Conservation (phyloP, 345 rosid genomes). For the Tarenaya hassleriana region DNA sequence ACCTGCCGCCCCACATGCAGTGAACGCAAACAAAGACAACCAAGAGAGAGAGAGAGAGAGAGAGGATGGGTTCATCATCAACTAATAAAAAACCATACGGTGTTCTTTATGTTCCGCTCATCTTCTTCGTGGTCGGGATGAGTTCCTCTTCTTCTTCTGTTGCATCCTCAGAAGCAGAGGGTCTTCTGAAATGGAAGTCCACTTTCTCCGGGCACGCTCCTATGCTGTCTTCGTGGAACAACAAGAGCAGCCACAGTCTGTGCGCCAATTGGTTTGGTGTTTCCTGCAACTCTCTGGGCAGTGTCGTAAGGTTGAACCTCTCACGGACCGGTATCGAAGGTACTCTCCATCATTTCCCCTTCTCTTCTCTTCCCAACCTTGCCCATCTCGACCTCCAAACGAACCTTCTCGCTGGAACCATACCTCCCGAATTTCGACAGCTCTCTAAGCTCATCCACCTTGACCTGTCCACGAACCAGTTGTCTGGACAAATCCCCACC, state of each 20-base stretch:
- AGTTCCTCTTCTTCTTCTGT: conserved; percentile 14
- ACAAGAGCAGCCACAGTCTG: conserved; percentile 22
- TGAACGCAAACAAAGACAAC: no score
- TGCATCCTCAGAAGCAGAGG: conserved; percentile 24
- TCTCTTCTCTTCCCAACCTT: conserved; percentile 38
- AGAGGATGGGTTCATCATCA: conserved; percentile 16
- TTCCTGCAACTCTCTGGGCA: conserved; percentile 21
- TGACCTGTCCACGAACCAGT: conserved; percentile 34
- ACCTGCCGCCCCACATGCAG: no score
- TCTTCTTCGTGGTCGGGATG: conserved; percentile 17
- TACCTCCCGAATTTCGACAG: conserved; percentile 30
- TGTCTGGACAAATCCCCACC: conserved; percentile 34
- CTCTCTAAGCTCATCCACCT: conserved; percentile 34
- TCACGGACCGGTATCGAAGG: conserved; percentile 29
- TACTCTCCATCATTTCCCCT: conserved; percentile 37
- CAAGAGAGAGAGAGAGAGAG: no score
- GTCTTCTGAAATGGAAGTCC: conserved; percentile 30
- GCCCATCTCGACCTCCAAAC: conserved; percentile 30
- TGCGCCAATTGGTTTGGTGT: conserved; percentile 37
- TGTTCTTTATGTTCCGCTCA: conserved; percentile 18
- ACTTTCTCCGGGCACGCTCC: conserved; percentile 26
- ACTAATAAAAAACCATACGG: conserved; percentile 2
- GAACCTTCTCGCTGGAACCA: conserved; percentile 34
- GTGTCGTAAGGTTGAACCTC: conserved; percentile 30
- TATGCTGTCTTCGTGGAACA: conserved; percentile 23